A percentile compares a stretch with the other conserved stretches of the same genome.
These are phyloP conservation scores for Penicillium sp. DNA, from an alignment of 2,329 filamentous ascomycete genomes.

Conservation along the genomic window DNA sequence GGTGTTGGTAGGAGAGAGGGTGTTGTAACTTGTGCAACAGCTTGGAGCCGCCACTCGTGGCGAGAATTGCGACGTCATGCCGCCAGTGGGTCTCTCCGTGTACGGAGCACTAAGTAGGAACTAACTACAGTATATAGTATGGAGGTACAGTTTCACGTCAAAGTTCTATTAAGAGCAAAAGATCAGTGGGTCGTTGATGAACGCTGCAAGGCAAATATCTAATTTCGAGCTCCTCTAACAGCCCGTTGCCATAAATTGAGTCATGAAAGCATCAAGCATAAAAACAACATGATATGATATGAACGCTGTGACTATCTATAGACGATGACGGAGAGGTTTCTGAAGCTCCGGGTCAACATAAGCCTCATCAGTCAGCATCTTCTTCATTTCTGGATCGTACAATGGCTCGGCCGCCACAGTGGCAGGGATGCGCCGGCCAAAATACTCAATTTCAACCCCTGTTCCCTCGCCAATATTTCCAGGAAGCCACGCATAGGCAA, in stretches of 20 bases:
- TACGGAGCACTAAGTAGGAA: no score
- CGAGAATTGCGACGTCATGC: constrained; percentile 6
- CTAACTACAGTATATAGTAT: no score
- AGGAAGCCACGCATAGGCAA: constrained; percentile 64
- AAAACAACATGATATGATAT: not conserved
- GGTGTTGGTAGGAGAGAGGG: not conserved
- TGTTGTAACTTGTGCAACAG: not conserved
- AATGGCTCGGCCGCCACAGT: constrained; percentile 59
- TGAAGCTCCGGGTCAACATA: constrained; percentile 8
- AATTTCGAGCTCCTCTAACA: not conserved
- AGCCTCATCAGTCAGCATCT: constrained; percentile 32
- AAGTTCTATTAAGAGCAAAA: constrained; percentile 1
- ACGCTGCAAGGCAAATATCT: not conserved
- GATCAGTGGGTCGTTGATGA: no score
- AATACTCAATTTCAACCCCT: constrained; percentile 65
- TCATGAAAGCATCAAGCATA: not conserved
- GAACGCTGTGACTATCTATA: constrained; percentile 8
- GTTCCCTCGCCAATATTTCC: constrained; percentile 52
- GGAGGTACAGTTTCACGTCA: not conserved
- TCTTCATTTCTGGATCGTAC: constrained; percentile 49
- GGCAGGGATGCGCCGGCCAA: constrained; percentile 58
- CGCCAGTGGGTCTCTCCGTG: not conserved
- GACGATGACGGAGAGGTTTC: constrained; percentile 16
- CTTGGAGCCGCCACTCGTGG: constrained; percentile 10
- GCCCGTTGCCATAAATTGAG: not conserved